phyloP scores from a whole-genome alignment of 192 early-diverging fungal species.

The Podila clonocystis region DNA sequence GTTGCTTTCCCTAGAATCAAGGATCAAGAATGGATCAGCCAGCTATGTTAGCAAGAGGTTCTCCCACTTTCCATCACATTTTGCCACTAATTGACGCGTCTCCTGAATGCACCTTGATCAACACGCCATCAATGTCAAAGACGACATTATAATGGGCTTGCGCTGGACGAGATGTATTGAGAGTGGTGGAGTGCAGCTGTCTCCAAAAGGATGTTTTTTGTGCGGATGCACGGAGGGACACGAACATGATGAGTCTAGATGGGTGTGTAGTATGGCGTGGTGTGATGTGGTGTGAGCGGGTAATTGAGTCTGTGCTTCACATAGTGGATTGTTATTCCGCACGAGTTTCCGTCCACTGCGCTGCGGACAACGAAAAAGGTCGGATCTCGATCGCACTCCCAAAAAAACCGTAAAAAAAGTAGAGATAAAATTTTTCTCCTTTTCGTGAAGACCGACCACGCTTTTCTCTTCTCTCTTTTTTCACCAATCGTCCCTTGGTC shows the following conservation, averaged over 20 bases:
- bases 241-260: too few species aligned
- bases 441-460: not conserved
- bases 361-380: too few species aligned
- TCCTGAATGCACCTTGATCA: slow-evolving; percentile 69
- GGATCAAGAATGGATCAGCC: not conserved
- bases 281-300: too few species aligned
- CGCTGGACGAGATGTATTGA: not conserved
- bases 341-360: too few species aligned
- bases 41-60: too few species aligned
- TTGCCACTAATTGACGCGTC: not conserved
- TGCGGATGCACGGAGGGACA: not conserved
- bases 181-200: slow-evolving; percentile 12
- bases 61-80: not conserved
- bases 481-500: not conserved
- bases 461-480: not conserved
- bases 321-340: too few species aligned
- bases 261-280: too few species aligned
- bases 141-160: slow-evolving; percentile 55
- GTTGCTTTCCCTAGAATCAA: slow-evolving; percentile 65
- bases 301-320: too few species aligned
- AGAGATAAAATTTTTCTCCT: not conserved
- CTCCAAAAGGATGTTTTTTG: not conserved
- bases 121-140: slow-evolving; percentile 91
- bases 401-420: not conserved
- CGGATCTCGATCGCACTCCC: too few species aligned